Evolutionary conservation across 1,139 yeast species (phyloP).

Genomic region (Zygotorulaspora mrakii): DNA sequence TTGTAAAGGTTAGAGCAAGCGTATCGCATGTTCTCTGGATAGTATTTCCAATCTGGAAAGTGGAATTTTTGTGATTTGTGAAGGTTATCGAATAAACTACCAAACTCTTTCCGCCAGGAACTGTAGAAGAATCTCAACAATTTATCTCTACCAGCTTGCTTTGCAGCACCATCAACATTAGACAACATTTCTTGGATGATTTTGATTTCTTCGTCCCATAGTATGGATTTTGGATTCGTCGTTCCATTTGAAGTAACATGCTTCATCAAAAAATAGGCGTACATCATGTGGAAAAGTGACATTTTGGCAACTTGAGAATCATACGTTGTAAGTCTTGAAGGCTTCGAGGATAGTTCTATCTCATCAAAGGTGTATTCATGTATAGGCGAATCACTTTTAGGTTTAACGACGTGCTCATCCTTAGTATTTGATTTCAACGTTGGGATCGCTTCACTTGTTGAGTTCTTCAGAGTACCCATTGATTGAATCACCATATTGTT

Average conservation of each 20-base stretch:
- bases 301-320: constrained; percentile 26
- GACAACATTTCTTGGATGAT: neutral
- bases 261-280: constrained; percentile 28
- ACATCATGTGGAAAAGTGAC: constrained; percentile 32
- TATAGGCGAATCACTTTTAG: constrained; percentile 6
- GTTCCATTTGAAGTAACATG: constrained; percentile 14
- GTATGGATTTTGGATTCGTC: constrained; percentile 1
- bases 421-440: too few species aligned
- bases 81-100: constrained; percentile 15
- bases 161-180: constrained; percentile 1
- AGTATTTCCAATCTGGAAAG: constrained; percentile 28
- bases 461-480: too few species aligned
- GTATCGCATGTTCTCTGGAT: constrained; percentile 21
- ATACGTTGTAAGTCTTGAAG: constrained; percentile 13
- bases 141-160: constrained; percentile 2
- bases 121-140: constrained; percentile 22
- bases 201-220: constrained; percentile 16
- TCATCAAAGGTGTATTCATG: constrained; percentile 5
- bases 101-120: constrained; percentile 26
- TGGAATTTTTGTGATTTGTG: constrained; percentile 26
- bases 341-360: constrained; percentile 5
- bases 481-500: constrained; percentile 2
- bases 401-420: constrained; percentile 1
- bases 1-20: constrained; percentile 22
- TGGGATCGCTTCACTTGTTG: neutral